Conservation (phyloP, 2,329 filamentous ascomycete genomes). For the Paraconiothyrium sp. region DNA sequence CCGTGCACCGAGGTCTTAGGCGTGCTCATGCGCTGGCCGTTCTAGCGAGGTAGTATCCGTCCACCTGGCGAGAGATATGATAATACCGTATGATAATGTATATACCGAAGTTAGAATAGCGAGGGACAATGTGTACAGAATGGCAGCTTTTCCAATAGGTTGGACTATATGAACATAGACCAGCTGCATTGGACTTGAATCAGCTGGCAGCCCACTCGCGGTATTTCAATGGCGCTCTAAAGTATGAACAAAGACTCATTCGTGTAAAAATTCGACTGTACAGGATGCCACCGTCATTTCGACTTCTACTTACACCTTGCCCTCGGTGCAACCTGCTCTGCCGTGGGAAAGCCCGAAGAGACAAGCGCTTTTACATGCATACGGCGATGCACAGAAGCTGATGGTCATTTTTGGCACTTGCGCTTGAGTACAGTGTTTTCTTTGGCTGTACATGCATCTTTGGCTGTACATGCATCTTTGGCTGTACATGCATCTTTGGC, state of each 20-base stretch:
- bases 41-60: not conserved
- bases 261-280: no score
- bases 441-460: constrained; percentile 34
- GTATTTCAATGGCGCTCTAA: no score
- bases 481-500: no score
- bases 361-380: constrained; percentile 45
- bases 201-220: no score
- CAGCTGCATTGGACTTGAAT: no score
- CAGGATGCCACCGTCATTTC: no score
- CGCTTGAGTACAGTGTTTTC: constrained; percentile 33
- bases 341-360: constrained; percentile 58
- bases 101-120: not conserved
- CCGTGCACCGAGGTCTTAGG: constrained; percentile 27
- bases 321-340: constrained; percentile 64
- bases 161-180: no score
- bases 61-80: not conserved
- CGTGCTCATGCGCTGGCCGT: not conserved
- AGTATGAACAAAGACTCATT: no score
- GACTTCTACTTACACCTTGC: constrained; percentile 43
- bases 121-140: not conserved
- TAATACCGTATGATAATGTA: not conserved
- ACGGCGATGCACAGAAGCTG: constrained; percentile 39
- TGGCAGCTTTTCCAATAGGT: no score
- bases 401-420: constrained; percentile 43
- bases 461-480: no score